Percentiles rank a stretch among this genome's conserved stretches.
Evolutionary conservation across 306 rosid genomes (phyloP).

Genomic region (Pyrus pyrifolia): DNA sequence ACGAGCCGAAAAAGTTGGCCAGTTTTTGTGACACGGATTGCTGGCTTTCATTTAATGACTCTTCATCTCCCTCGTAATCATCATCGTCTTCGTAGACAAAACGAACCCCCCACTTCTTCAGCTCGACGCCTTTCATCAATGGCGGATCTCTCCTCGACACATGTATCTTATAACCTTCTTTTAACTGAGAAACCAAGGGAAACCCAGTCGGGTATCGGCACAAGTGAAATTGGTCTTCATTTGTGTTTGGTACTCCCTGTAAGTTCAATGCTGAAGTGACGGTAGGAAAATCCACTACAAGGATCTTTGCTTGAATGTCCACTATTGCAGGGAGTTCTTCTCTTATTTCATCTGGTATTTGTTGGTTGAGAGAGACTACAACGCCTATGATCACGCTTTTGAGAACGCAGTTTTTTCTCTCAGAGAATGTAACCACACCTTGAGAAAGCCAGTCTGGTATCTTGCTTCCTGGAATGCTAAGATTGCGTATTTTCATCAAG

Average conservation of each 20-base stretch:
- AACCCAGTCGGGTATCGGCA: conserved; percentile 26
- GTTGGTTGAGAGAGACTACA: conserved; percentile 41
- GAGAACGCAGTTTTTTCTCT: conserved; percentile 29
- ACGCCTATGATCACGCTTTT: conserved; percentile 38
- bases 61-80: conserved; percentile 54
- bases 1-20: neutral
- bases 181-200: conserved; percentile 24
- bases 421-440: conserved; percentile 31
- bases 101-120: conserved; percentile 42
- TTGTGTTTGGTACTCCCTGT: conserved; percentile 39
- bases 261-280: conserved; percentile 20
- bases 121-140: conserved; percentile 30
- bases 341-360: conserved; percentile 10
- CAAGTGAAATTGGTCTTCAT: conserved; percentile 45
- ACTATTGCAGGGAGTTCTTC: conserved; percentile 12
- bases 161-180: conserved; percentile 31
- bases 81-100: conserved; percentile 54
- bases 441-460: conserved; percentile 55
- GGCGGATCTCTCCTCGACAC: conserved; percentile 34
- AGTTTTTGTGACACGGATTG: too few species aligned
- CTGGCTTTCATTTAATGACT: conserved; percentile 19
- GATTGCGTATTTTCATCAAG: conserved; percentile 38
- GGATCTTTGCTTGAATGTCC: conserved; percentile 38
- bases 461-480: conserved; percentile 57
- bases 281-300: conserved; percentile 21